Evolutionary conservation across 2,329 filamentous ascomycete species (phyloP).

Genomic region (Ophiostoma australiae): DNA sequence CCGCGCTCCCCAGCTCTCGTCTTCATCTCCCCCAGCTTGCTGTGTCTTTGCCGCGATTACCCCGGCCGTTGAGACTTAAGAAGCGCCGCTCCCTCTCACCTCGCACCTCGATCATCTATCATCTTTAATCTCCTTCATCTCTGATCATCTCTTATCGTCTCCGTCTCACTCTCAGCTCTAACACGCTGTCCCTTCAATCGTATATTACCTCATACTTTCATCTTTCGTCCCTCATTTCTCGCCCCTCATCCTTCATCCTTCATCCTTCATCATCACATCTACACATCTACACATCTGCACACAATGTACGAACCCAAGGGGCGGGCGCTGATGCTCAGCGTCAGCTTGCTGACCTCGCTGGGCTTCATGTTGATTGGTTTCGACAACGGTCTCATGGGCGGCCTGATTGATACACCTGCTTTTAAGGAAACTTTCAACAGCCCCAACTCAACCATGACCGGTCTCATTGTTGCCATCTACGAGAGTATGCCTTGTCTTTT

Average conservation of each 20-base stretch:
- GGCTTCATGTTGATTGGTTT: constrained; percentile 24
- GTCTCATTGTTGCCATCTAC: constrained; percentile 35
- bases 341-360: constrained; percentile 23
- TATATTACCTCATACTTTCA: background rate
- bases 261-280: background rate
- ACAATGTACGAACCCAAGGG: constrained; percentile 19
- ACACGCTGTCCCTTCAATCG: background rate
- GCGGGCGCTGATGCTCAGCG: constrained; percentile 17
- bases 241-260: background rate
- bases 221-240: background rate
- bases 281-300: constrained; percentile 14
- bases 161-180: background rate
- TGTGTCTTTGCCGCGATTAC: background rate
- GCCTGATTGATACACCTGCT: constrained; percentile 20
- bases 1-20: constrained; percentile 5
- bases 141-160: background rate
- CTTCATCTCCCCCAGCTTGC: background rate
- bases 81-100: background rate
- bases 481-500: constrained; percentile 33
- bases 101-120: background rate
- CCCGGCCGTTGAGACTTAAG: constrained; percentile 18
- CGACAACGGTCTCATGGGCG: constrained; percentile 25
- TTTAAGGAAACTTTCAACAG: constrained; percentile 20
- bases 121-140: background rate
- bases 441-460: constrained; percentile 22